These are phyloP conservation scores for Pterocarpus macrocarpus DNA, from an alignment of 306 rosid genomes.

Conservation along the genomic window DNA sequence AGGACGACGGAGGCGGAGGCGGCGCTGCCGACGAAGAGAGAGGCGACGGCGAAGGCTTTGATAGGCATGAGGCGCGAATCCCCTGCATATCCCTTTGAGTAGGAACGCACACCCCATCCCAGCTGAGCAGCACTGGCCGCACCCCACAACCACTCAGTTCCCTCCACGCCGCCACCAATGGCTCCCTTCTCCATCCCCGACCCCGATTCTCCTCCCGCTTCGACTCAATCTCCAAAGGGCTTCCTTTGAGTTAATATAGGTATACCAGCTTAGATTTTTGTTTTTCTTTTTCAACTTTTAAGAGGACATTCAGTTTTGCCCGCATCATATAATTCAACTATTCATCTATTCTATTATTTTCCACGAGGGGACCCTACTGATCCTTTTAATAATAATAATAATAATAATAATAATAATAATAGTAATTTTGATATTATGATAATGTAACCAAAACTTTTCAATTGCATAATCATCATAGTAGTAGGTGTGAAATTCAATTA, in stretches of 20 bases:
- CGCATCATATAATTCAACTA: no score
- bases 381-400: no score
- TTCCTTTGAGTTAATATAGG: neutral
- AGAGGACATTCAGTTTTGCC: no score
- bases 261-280: no score
- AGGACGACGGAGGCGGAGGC: slow-evolving; percentile 71
- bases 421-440: no score
- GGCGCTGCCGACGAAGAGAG: slow-evolving; percentile 77
- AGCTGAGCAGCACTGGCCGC: slow-evolving; percentile 69
- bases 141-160: slow-evolving; percentile 74
- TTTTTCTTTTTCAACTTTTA: no score
- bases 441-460: no score
- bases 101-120: slow-evolving; percentile 67
- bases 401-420: no score
- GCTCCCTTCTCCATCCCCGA: slow-evolving; percentile 47
- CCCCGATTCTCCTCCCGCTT: neutral
- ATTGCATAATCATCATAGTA: no score
- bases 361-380: no score
- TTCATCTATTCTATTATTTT: no score
- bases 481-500: no score
- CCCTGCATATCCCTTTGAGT: slow-evolving; percentile 56
- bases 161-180: slow-evolving; percentile 20
- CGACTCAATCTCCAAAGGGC: neutral
- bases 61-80: slow-evolving; percentile 76
- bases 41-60: slow-evolving; percentile 82